Conservation (phyloP, 2,329 filamentous ascomycete species). For the Pseudopyrenochaeta lycopersici region DNA sequence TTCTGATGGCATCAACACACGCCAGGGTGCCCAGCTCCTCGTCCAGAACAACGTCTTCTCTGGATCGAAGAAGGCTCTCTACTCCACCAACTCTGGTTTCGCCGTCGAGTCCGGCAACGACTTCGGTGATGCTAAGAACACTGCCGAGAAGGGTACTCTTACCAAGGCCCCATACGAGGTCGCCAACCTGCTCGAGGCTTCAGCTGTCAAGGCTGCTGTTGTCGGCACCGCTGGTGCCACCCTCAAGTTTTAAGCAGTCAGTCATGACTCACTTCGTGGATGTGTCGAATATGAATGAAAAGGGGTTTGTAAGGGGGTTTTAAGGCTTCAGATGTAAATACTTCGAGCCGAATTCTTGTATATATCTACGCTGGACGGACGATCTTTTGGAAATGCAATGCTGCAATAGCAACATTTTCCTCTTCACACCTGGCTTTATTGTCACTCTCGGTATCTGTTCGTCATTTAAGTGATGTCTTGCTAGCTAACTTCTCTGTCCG, state of each 20-base stretch:
- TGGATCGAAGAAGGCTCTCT: slow-evolving; percentile 44
- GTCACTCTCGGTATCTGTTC: too few relatives aligned
- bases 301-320: too few relatives aligned
- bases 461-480: too few relatives aligned
- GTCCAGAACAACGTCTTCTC: slow-evolving; percentile 54
- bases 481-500: too few relatives aligned
- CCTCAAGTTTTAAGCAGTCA: slow-evolving; percentile 24
- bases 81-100: slow-evolving; percentile 44
- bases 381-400: too few relatives aligned
- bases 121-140: slow-evolving; percentile 46
- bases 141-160: slow-evolving; percentile 44
- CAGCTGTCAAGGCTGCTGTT: slow-evolving; percentile 50
- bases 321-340: too few relatives aligned
- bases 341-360: too few relatives aligned
- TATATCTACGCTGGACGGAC: too few relatives aligned
- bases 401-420: too few relatives aligned
- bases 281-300: too few relatives aligned
- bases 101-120: slow-evolving; percentile 51
- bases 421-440: too few relatives aligned
- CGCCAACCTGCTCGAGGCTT: slow-evolving; percentile 43
- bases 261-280: neutral
- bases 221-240: slow-evolving; percentile 52
- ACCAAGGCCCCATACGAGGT: slow-evolving; percentile 45
- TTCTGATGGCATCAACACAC: slow-evolving; percentile 53
- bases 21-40: slow-evolving; percentile 53